phyloP scores from a whole-genome alignment of 1,284 basidiomycete genomes.

The Naganishia liquefaciens region DNA sequence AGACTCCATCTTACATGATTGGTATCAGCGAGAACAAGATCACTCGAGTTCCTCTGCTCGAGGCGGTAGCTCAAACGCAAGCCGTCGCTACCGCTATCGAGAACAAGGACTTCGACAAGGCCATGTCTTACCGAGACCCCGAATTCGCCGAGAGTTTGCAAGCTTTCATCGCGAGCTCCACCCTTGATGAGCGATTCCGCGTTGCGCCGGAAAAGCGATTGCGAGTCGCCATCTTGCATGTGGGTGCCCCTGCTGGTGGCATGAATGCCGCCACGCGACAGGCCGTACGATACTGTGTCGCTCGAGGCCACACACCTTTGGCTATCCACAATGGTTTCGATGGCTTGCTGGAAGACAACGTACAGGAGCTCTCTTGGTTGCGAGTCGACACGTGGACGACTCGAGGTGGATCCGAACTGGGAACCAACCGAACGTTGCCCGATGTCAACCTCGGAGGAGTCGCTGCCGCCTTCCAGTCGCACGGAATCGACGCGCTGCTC shows the following conservation, averaged over 20 bases:
- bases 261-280: constrained; percentile 98
- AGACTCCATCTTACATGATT: constrained; percentile 96
- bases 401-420: constrained; percentile 96
- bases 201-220: constrained; percentile 72
- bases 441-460: constrained; percentile 80
- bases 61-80: constrained; percentile 90
- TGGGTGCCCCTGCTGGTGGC: constrained; percentile 95
- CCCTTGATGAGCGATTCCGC: constrained; percentile 62
- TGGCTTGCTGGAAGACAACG: constrained; percentile 84
- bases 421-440: constrained; percentile 89
- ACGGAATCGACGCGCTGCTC: constrained; percentile 76
- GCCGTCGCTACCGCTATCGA: constrained; percentile 80
- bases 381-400: constrained; percentile 95
- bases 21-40: constrained; percentile 96
- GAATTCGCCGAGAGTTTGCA: constrained; percentile 87
- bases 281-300: constrained; percentile 88
- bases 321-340: constrained; percentile 94
- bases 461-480: constrained; percentile 86
- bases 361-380: constrained; percentile 88
- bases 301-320: constrained; percentile 86
- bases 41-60: constrained; percentile 82
- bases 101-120: constrained; percentile 79
- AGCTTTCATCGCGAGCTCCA: constrained; percentile 75
- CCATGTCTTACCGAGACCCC: constrained; percentile 83
- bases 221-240: constrained; percentile 87